phyloP scores from a whole-genome alignment of 2,329 filamentous ascomycete species.

The Ascochyta koolunga region DNA sequence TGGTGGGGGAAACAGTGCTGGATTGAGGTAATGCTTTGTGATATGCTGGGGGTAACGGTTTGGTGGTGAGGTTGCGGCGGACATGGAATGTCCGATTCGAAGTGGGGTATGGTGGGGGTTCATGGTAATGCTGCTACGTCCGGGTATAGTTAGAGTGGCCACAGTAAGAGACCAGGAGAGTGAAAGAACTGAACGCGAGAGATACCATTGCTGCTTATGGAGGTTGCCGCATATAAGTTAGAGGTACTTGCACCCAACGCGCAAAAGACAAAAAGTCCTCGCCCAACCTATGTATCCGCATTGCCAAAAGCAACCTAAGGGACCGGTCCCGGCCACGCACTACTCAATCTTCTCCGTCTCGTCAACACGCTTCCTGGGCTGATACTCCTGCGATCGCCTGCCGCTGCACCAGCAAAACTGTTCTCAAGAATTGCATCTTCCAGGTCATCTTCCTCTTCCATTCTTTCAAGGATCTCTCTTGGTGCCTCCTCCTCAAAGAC shows the following conservation, averaged over 20 bases:
- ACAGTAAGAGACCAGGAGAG: no score
- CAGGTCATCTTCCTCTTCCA: slow-evolving; percentile 58
- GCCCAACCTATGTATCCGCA: neutral
- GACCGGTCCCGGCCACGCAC: slow-evolving; percentile 41
- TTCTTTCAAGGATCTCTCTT: slow-evolving; percentile 55
- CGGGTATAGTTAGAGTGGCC: neutral
- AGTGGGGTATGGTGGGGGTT: slow-evolving; percentile 10
- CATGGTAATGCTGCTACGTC: neutral
- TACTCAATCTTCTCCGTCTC: slow-evolving; percentile 44
- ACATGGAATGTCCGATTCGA: slow-evolving; percentile 4
- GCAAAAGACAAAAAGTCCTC: no score
- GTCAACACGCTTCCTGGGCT: slow-evolving; percentile 40
- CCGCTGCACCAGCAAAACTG: slow-evolving; percentile 39
- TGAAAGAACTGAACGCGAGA: no score
- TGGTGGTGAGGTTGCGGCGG: slow-evolving; percentile 5
- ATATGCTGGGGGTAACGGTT: slow-evolving; percentile 16
- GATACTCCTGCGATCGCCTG: slow-evolving; percentile 31
- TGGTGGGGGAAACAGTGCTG: neutral
- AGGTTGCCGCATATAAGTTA: no score
- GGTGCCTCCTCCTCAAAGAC: slow-evolving; percentile 76
- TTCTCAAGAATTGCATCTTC: slow-evolving; percentile 53
- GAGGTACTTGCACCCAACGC: no score
- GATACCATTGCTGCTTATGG: no score
- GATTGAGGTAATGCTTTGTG: neutral
- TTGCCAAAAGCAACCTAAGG: neutral